Evolutionary conservation across 768 basidiomycete species (phyloP).

Genomic region (Sarcodon aspratus): DNA sequence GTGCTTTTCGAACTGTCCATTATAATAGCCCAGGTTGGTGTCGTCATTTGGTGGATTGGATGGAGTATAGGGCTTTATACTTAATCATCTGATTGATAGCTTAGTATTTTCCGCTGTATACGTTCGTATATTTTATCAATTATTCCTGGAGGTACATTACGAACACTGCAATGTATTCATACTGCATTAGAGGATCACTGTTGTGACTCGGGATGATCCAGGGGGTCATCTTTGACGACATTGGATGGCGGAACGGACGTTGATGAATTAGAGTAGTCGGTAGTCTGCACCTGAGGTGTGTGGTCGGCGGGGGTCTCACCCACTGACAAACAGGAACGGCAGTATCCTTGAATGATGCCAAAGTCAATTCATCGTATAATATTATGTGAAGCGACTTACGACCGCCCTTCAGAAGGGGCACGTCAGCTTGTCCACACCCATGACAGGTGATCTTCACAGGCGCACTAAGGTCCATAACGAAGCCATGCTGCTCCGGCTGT

Average conservation of each 20-base stretch:
- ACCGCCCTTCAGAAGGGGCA: conserved; percentile 68
- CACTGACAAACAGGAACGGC: conserved; percentile 56
- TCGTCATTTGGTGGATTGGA: conserved; percentile 65
- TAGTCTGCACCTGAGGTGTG: conserved; percentile 11
- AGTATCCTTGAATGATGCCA: conserved; percentile 36
- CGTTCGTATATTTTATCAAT: not conserved
- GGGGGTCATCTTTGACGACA: no score
- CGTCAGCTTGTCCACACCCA: conserved; percentile 53
- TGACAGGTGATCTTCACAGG: conserved; percentile 42
- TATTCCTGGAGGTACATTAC: not conserved
- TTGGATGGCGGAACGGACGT: no score
- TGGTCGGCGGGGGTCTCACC: conserved; percentile 23
- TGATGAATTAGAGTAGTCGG: no score
- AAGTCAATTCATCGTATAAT: not conserved
- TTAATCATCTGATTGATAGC: conserved; percentile 11
- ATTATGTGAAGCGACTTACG: conserved; percentile 31
- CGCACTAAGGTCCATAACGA: conserved; percentile 5
- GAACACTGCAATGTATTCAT: no score
- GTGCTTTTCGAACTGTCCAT: conserved; percentile 47
- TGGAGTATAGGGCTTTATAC: conserved; percentile 49
- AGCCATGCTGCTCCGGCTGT: no score
- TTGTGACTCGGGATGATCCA: no score
- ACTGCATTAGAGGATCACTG: no score
- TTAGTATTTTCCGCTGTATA: not conserved
- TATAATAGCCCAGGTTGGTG: conserved; percentile 44